These are phyloP conservation scores for Chloromonas sp. DNA, from an alignment of 163 green algal species.

Conservation along the genomic window DNA sequence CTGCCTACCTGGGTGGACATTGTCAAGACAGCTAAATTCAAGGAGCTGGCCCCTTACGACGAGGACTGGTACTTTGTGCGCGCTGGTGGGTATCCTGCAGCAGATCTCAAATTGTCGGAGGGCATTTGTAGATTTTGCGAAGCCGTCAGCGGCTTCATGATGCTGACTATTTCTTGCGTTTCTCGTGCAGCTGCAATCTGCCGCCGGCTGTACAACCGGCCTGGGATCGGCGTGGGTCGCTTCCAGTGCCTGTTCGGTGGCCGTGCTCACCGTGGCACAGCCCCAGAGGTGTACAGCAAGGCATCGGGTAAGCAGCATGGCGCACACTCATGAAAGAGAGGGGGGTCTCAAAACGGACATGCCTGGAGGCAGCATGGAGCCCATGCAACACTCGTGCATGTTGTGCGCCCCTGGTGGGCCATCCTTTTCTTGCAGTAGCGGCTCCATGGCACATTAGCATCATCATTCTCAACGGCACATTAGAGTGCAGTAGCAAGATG, in stretches of 20 bases:
- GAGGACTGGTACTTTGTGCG: constrained; percentile 98
- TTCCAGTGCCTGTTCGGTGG: constrained; percentile 88
- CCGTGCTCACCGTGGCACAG: constrained; percentile 55
- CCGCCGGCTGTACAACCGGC: constrained; percentile 89
- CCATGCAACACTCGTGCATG: too few species aligned
- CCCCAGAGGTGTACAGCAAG: constrained; percentile 74
- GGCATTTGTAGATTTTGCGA: too few species aligned
- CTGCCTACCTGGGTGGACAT: constrained; percentile 90
- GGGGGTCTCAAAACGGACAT: neutral
- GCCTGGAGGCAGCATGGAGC: constrained; percentile 1
- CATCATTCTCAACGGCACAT: too few species aligned
- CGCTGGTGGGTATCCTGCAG: constrained; percentile 55
- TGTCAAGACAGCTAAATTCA: constrained; percentile 94
- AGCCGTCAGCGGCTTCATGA: too few species aligned
- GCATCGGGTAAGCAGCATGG: constrained; percentile 25
- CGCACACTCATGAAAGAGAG: neutral
- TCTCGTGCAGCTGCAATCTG: constrained; percentile 72
- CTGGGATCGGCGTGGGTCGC: constrained; percentile 85
- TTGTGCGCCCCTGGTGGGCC: too few species aligned
- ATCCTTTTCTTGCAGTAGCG: too few species aligned
- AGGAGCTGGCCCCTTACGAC: constrained; percentile 94
- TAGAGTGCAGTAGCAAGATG: too few species aligned
- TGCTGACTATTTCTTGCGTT: too few species aligned
- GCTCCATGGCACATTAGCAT: too few species aligned
- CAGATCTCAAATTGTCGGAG: neutral